Evolutionary conservation across 371 early-diverging fungal species (phyloP), one percentile per base, ranked within the genome.

Genomic region (Mucor irregularis): DNA sequence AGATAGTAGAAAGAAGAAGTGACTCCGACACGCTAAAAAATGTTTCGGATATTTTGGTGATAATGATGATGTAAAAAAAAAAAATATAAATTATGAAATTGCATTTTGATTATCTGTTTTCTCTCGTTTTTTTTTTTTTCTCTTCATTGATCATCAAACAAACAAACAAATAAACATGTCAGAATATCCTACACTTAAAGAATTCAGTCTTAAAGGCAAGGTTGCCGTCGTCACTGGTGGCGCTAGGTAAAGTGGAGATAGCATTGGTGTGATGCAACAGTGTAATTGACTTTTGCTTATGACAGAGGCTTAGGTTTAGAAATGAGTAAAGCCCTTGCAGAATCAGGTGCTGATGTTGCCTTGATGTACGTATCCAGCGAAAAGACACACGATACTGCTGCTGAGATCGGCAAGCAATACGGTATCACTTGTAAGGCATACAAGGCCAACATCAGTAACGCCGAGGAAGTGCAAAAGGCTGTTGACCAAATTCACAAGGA

Each of bases 331-430:
- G 78, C 69, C 26, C 65, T 78, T 24, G 78, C 78, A 22, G 68
- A 70, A 40, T 71, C 74, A 22, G 78, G 78, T 33, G 78, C 78
- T 11, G 55, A 72, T 24, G 78, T 78, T 35, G 78, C 78, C 5
- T 49, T 78, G 25, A 78, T 73, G 70, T 78, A 74, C 35, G 74
- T 78, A 21, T 74, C 74, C 3, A 72, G 60, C 40, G 74, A 74
- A 2, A 61, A 63, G 34, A 71, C 78, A 0, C 65, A 70, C 4
- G 68, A 68, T 9, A 61, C 60, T 17, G 78, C 78, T 34, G 69
- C 66, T 5, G 55, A 65, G 22, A 70, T 78, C 31, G 69, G 48
- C 24, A 61, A 74, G 45, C 51, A 74, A 9, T 69, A 55, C 24
- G 61, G 61, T 31, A 69, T 74, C n/a, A 53, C 24, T 7, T 74